phyloP scores from a whole-genome alignment of 768 basidiomycete species.

The Tulasnella sp. region DNA sequence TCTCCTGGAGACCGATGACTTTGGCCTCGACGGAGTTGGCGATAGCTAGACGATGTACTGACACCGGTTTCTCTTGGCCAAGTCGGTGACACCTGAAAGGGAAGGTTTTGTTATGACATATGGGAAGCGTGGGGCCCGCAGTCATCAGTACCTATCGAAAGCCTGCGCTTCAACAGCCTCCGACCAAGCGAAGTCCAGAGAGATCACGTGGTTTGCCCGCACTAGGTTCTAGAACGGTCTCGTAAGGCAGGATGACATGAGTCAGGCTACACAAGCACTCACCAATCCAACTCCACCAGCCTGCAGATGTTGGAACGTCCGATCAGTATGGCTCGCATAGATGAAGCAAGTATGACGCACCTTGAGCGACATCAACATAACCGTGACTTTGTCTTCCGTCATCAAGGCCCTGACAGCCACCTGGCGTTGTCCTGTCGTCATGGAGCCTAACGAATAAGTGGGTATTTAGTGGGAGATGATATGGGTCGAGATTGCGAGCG shows the following conservation, averaged over 20 bases:
- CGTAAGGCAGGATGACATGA: neutral
- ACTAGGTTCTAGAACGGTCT: constrained; percentile 42
- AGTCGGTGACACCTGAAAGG: too few relatives aligned
- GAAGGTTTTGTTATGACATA: too few relatives aligned
- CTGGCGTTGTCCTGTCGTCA: constrained; percentile 43
- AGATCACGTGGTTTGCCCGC: constrained; percentile 52
- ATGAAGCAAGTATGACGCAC: neutral
- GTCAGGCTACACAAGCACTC: constrained; percentile 19
- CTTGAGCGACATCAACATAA: constrained; percentile 18
- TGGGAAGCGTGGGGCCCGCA: too few relatives aligned
- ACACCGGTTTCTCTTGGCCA: too few relatives aligned
- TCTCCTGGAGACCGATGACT: too few relatives aligned
- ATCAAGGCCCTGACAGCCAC: constrained; percentile 48
- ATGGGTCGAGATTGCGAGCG: too few relatives aligned
- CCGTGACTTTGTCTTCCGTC: constrained; percentile 37
- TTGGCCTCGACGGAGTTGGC: too few relatives aligned
- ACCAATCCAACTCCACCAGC: constrained; percentile 44
- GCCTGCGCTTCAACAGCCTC: constrained; percentile 52
- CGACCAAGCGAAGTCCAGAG: constrained; percentile 36
- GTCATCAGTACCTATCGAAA: too few relatives aligned
- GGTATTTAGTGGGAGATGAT: too few relatives aligned
- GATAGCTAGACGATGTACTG: too few relatives aligned
- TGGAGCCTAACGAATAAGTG: too few relatives aligned
- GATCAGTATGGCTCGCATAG: constrained; percentile 49
- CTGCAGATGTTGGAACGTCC: constrained; percentile 32